Percentiles rank a stretch among this genome's conserved stretches.
phyloP scores from a whole-genome alignment of 805 yeast genomes.

The Maudiozyma serrabonitensis region DNA sequence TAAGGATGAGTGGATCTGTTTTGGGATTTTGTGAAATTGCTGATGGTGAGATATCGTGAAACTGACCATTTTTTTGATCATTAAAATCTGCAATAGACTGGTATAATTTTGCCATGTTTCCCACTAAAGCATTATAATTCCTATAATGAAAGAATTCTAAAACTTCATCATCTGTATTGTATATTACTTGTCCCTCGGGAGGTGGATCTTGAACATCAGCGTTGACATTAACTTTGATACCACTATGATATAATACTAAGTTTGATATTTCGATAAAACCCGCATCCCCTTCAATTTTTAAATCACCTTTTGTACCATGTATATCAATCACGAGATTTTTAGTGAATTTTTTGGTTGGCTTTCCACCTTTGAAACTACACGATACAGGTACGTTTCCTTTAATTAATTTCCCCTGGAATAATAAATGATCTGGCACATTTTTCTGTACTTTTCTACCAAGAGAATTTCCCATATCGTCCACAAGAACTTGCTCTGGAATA shows the following conservation, averaged over 20 bases:
- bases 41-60: not conserved
- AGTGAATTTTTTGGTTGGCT: slow-evolving; percentile 15
- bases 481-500: slow-evolving; percentile 10
- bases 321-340: slow-evolving; percentile 17
- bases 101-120: slow-evolving; percentile 14
- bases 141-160: slow-evolving; percentile 16
- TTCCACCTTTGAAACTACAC: slow-evolving; percentile 17
- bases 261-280: slow-evolving; percentile 18
- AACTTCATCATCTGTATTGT: slow-evolving; percentile 9
- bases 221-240: slow-evolving; percentile 7
- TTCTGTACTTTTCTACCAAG: slow-evolving; percentile 7
- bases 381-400: slow-evolving; percentile 16
- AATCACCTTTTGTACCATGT: slow-evolving; percentile 18
- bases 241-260: slow-evolving; percentile 15
- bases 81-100: slow-evolving; percentile 13
- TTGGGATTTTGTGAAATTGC: not conserved
- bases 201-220: not conserved
- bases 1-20: not conserved
- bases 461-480: slow-evolving; percentile 11
- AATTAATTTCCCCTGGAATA: slow-evolving; percentile 13
- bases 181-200: not conserved
- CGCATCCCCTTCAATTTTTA: slow-evolving; percentile 18
- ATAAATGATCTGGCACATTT: slow-evolving; percentile 15
- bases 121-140: slow-evolving; percentile 16
- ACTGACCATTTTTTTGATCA: no score